Percentiles rank a stretch among this genome's conserved stretches.
Evolutionary conservation across 768 basidiomycete genomes (phyloP).

Genomic region (Amanita rubescens): DNA sequence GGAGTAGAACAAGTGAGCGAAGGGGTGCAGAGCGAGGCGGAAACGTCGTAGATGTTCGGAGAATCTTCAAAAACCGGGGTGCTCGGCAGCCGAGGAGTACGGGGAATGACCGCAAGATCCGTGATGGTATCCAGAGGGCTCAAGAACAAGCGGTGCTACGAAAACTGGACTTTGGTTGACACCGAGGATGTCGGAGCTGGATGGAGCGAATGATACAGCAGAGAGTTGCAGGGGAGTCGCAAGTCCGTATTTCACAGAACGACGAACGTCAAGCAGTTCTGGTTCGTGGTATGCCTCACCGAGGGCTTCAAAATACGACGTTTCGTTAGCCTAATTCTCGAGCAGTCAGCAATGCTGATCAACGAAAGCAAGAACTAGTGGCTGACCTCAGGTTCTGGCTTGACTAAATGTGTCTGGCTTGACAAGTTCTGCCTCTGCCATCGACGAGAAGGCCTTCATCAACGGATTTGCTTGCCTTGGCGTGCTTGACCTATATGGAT

Average conservation of each 20-base stretch:
- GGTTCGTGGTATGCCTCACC: conserved; percentile 5
- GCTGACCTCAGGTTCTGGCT: background rate
- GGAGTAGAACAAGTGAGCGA: conserved; percentile 4
- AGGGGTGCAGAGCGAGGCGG: conserved; percentile 1
- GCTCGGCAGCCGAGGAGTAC: background rate
- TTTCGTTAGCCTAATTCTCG: background rate
- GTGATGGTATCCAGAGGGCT: background rate
- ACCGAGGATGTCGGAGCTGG: background rate
- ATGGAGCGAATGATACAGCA: background rate
- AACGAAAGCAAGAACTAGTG: background rate
- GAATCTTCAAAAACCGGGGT: conserved; percentile 5
- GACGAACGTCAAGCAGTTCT: background rate
- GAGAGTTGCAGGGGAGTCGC: background rate
- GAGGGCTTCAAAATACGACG: background rate
- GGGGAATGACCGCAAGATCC: background rate
- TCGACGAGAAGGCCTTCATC: background rate
- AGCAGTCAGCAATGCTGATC: background rate
- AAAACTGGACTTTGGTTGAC: background rate
- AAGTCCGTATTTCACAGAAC: conserved; percentile 1
- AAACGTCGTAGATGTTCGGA: background rate
- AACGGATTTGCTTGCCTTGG: background rate
- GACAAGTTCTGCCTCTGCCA: background rate
- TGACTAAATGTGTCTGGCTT: background rate
- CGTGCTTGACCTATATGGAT: conserved; percentile 1
- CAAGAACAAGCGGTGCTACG: background rate